Conservation (phyloP, 176 grass and related monocot species). For the Avena insularis region DNA sequence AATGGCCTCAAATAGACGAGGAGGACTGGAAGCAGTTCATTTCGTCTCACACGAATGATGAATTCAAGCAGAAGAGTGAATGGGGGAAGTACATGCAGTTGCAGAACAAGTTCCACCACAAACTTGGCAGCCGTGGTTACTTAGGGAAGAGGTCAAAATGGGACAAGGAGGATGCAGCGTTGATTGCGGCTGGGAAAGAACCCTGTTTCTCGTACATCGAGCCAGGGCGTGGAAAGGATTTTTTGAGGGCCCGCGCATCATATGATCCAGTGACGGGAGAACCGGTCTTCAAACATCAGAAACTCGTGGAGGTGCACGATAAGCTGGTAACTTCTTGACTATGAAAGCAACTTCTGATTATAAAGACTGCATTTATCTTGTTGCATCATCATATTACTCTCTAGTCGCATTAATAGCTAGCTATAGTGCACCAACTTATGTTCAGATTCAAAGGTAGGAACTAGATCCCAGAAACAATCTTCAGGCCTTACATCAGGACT, state of each 20-base stretch:
- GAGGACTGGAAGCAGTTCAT: neutral
- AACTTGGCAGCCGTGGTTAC: slow-evolving; percentile 10
- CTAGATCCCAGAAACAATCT: neutral
- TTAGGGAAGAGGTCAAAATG: neutral
- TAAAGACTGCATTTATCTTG: neutral
- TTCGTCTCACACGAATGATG: neutral
- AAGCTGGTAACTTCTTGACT: neutral
- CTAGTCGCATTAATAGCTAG: neutral
- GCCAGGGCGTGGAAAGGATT: neutral
- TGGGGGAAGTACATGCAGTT: neutral
- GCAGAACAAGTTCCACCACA: neutral
- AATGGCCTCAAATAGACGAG: neutral
- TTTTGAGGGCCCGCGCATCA: neutral
- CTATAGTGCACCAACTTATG: neutral
- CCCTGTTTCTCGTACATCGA: neutral
- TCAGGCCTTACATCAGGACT: neutral
- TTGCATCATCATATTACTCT: neutral
- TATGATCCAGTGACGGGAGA: neutral
- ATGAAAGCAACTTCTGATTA: neutral
- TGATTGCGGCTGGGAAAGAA: neutral
- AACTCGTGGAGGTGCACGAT: neutral
- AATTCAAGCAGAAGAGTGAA: neutral
- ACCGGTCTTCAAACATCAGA: neutral
- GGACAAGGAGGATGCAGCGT: neutral
- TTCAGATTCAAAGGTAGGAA: neutral